These are phyloP conservation scores for Chaetomidium leptoderma DNA, from an alignment of 495 filamentous ascomycete species.

Conservation along the genomic window DNA sequence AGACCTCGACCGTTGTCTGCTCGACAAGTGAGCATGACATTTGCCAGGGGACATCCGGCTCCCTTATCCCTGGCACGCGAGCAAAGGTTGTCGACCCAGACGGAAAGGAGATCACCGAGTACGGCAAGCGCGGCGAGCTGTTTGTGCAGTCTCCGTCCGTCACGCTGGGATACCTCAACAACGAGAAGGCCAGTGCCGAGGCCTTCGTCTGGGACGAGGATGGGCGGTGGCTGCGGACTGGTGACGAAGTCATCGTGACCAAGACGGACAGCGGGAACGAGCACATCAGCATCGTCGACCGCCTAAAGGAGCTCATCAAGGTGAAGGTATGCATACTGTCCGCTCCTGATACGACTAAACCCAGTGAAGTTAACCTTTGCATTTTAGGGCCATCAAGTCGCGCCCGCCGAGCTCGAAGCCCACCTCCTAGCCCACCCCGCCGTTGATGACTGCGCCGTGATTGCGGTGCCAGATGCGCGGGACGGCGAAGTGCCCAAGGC, in stretches of 20 bases:
- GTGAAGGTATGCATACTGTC: conserved; percentile 62
- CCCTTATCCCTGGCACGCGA: conserved; percentile 60
- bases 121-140: conserved; percentile 77
- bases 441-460: conserved; percentile 81
- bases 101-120: conserved; percentile 68
- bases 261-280: conserved; percentile 61
- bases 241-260: conserved; percentile 74
- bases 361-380: not conserved
- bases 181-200: conserved; percentile 75
- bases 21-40: conserved; percentile 64
- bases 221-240: conserved; percentile 75
- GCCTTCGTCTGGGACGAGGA: conserved; percentile 71
- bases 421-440: conserved; percentile 77
- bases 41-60: conserved; percentile 68
- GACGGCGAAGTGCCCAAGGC: conserved; percentile 86
- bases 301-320: conserved; percentile 93
- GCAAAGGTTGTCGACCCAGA: conserved; percentile 69
- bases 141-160: conserved; percentile 71
- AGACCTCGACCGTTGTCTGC: conserved; percentile 71
- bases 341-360: not conserved
- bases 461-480: conserved; percentile 68
- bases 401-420: conserved; percentile 85
- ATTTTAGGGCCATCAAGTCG: conserved; percentile 76
- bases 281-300: conserved; percentile 79
- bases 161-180: conserved; percentile 79